These are phyloP conservation scores for Epichloe festucae DNA, from an alignment of 2,329 filamentous ascomycete genomes.

Conservation along the genomic window DNA sequence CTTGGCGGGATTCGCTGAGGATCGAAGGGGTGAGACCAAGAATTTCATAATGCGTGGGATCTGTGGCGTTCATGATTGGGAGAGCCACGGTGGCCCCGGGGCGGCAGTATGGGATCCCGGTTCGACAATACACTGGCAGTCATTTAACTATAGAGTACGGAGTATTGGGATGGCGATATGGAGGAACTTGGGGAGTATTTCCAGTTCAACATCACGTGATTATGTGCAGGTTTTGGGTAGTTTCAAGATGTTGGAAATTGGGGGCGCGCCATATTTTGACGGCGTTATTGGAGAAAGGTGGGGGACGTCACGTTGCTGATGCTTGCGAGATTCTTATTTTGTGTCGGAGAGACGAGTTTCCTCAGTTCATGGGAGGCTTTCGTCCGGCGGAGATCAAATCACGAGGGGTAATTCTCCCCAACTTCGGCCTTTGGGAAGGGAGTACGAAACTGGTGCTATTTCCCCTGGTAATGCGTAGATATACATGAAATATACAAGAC, in stretches of 20 bases:
- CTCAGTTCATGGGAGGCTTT: no score
- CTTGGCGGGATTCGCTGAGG: slow-evolving; percentile 27
- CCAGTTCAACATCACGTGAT: slow-evolving; percentile 3
- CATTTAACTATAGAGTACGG: no score
- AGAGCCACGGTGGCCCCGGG: no score
- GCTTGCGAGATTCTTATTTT: no score
- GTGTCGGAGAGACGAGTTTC: no score
- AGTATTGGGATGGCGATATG: neutral
- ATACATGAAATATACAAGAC: slow-evolving; percentile 22
- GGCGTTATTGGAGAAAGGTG: no score
- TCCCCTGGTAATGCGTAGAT: slow-evolving; percentile 16
- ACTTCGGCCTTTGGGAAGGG: no score
- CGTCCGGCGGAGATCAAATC: no score
- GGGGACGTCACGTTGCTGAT: no score
- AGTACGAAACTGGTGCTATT: neutral
- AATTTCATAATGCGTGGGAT: slow-evolving; percentile 45
- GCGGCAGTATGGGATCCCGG: neutral
- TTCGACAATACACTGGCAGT: no score
- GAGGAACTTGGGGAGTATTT: neutral
- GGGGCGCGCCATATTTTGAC: neutral
- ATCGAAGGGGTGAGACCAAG: slow-evolving; percentile 40
- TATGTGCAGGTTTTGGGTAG: neutral
- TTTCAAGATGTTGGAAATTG: neutral
- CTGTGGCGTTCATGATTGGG: neutral
- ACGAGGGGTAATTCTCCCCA: no score